Base-by-base conservation (phyloP, 257 asterid genomes). In the Parsonsia alboflavescens region DNA sequence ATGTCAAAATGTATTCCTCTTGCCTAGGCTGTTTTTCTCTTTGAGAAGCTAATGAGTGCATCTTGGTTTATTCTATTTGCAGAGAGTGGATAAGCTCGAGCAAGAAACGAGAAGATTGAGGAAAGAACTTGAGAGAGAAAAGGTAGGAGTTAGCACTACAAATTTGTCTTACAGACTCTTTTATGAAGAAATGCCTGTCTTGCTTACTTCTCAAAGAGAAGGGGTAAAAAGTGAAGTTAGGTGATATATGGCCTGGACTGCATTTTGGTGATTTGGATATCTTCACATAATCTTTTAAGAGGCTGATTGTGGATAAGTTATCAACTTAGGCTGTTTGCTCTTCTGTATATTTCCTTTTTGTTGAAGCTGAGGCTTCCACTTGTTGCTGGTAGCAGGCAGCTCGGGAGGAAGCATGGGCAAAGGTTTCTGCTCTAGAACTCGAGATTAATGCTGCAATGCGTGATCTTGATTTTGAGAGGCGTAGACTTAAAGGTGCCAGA, bases 361-460 rank as follows among this genome's bases (percentile, higher is more conserved):
- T 64, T 39, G 64, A 66, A 68, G 76, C 85, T 81, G 82, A 78
- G 78, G 56, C 67, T 77, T 84, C 82, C 77, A 79, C 71, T 80
- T 87, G 87, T 80, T 82, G 91, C 82, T 89, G 86, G 87, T 95
- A 95, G 99, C 99, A 95, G 99, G 91, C 97, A 41, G 97, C 96
- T 75, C 92, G 98, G 78, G 98, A 95, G 88, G 99, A 95, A 84
- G 98, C 99, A 69, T 92, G 98, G 99, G 89, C 96, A 46, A 95
- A 90, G 84, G 99, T 95, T 80, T 92, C 99, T 81, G 94, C 91
- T 79, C 98, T 95, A 73, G 99, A 95, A 83, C 98, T 95, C 39
- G 96, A 92, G 89, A 95, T 95, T 54, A 90, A 85, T 84, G 92
- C 96, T 69, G 96, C 99, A 28, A 84, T 90, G 91, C 84, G 97